These are phyloP conservation scores for Erythrophleum fordii DNA, from an alignment of 306 rosid genomes.

Conservation along the genomic window DNA sequence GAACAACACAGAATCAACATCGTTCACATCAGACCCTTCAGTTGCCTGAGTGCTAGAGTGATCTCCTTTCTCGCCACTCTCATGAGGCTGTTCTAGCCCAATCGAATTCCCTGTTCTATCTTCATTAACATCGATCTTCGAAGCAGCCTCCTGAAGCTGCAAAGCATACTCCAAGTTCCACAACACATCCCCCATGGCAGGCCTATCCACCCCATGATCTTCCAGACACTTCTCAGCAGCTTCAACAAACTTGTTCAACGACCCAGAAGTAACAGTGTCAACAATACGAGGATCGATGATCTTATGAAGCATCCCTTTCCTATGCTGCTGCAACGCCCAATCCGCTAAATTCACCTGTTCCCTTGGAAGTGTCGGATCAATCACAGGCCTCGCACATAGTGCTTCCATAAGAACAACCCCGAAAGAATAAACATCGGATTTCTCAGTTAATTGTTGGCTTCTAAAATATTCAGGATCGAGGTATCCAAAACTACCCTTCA, in stretches of 20 bases:
- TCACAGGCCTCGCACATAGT: slow-evolving; percentile 57
- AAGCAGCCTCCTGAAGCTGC: slow-evolving; percentile 59
- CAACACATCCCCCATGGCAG: slow-evolving; percentile 82
- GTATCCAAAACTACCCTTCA: slow-evolving; percentile 94
- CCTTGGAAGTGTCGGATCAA: slow-evolving; percentile 53
- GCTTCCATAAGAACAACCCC: slow-evolving; percentile 82
- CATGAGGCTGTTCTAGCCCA: slow-evolving; percentile 27
- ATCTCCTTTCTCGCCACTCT: slow-evolving; percentile 19
- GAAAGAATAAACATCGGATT: slow-evolving; percentile 85
- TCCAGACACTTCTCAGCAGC: slow-evolving; percentile 70
- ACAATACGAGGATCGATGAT: slow-evolving; percentile 55
- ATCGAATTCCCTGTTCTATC: slow-evolving; percentile 26
- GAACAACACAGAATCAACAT: slow-evolving; percentile 46
- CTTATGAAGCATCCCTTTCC: slow-evolving; percentile 55
- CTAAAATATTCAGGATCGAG: slow-evolving; percentile 87
- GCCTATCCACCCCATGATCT: slow-evolving; percentile 74
- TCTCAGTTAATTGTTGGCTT: slow-evolving; percentile 74
- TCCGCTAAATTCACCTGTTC: slow-evolving; percentile 73
- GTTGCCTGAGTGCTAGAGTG: slow-evolving; percentile 9
- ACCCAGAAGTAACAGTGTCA: slow-evolving; percentile 33
- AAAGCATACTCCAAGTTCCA: slow-evolving; percentile 84
- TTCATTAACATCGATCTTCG: slow-evolving; percentile 40
- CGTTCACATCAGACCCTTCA: slow-evolving; percentile 37
- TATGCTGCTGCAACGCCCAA: slow-evolving; percentile 60
- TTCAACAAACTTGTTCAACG: slow-evolving; percentile 58